Percentiles rank a stretch among this genome's conserved stretches.
Conservation (phyloP, 176 grass and related monocot species). For the Hsuehochloa calcarea region DNA sequence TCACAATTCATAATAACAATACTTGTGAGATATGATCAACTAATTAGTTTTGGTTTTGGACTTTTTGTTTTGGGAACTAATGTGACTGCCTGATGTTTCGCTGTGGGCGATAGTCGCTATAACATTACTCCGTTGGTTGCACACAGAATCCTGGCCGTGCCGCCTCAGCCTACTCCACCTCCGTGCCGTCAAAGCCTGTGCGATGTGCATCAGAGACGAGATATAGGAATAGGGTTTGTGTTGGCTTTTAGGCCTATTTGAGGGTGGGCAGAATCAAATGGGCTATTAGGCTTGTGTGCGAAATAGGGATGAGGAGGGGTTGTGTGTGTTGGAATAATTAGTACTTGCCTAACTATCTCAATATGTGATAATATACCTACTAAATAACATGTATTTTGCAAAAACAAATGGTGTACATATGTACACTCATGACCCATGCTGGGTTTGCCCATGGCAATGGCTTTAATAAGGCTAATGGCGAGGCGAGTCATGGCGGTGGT, state of each 20-base stretch:
- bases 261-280: not conserved
- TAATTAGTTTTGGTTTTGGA: not conserved
- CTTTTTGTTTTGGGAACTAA: not conserved
- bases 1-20: not conserved
- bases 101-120: not conserved
- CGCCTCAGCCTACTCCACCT: not conserved
- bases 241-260: not conserved
- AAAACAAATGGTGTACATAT: no score
- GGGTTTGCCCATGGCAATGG: no score
- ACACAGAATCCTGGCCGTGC: fast-evolving
- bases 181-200: not conserved
- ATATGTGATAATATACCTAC: no score
- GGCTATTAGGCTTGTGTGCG: not conserved
- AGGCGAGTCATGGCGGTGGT: no score
- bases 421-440: no score
- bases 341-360: no score
- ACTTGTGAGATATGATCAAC: not conserved
- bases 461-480: no score
- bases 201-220: not conserved
- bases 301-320: not conserved
- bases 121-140: not conserved
- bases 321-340: no score
- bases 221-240: not conserved
- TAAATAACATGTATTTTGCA: no score
- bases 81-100: not conserved